Percentiles rank a stretch among this genome's conserved stretches.
These are phyloP conservation scores for Prunella vulgaris DNA, from an alignment of 257 asterid genomes.

Conservation along the genomic window DNA sequence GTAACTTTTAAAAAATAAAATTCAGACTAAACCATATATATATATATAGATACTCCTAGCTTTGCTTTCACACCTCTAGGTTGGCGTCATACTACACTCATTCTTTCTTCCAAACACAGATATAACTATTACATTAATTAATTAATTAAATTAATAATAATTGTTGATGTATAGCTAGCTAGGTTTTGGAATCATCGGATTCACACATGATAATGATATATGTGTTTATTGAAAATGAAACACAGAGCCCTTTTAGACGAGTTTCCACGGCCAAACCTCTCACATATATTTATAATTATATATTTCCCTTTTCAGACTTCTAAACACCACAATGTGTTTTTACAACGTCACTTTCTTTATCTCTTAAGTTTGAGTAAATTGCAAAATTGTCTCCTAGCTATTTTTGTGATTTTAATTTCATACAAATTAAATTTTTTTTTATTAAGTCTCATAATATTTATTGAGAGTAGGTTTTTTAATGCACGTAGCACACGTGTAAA, in stretches of 20 bases:
- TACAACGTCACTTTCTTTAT: no score
- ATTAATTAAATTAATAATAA: neutral
- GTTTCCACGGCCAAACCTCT: constrained; percentile 9
- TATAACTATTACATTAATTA: neutral
- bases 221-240: neutral
- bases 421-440: no score
- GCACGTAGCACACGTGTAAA: no score
- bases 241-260: neutral
- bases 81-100: neutral
- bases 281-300: no score
- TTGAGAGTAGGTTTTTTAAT: no score
- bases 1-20: no score
- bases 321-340: neutral
- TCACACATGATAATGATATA: no score
- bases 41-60: constrained; percentile 28
- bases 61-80: constrained; percentile 40
- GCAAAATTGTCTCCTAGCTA: no score
- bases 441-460: no score
- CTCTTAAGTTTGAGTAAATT: no score
- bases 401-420: no score
- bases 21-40: no score
- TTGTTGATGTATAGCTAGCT: neutral
- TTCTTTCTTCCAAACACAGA: neutral
- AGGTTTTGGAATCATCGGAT: constrained; percentile 26
- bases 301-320: neutral